Base-by-base conservation (phyloP, 345 rosid genomes). In the Crucihimalaya himalaica region DNA sequence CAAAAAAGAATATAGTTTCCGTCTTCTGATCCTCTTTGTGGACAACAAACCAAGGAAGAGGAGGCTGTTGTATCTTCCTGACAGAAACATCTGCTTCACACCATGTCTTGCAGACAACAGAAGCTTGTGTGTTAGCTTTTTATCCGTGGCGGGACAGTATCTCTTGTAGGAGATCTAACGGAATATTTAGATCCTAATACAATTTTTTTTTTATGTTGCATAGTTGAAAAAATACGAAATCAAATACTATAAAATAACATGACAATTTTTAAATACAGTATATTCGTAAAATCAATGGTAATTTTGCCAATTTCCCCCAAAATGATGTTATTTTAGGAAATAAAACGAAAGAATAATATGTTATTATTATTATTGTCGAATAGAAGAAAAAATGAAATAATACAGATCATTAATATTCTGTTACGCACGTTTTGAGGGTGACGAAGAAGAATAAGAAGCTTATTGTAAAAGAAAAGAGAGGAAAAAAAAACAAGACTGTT, bases 361-460 rank as follows among this genome's bases (percentile, higher is more conserved):
- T 63, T 43, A 23, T 27, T 5, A 46, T 27, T 43, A 29, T 20
- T 39, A 46, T 27, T 43, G 18, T 20, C 25, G 11, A 28, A 45
- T 7, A 55, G 5, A 32, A 29, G 20, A 0, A 42, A 63, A 64
- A 61, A 19, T 32, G 29, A 72, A 52, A 72, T 15, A 0, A 45
- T 45, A 19, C 71, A 73, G 71, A 68, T 75, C 79, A 61, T 45
- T 13, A 61, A 32, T 63, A 69, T 70, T 70, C 80, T 70, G 80
- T 76, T 70, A 76, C 75, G 66, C 80, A 76, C 80, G 80, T 77
- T 77, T 78, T 56, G 77, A 52, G 68, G 81, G 57, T 15, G 75
- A 40, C 1, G 72, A 27, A 19, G 70, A 63, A 27, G 37, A 40
- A n/a, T n/a, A n/a, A 43, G 29, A 53, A 69, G 75, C 56, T 45